A percentile compares a stretch with the other conserved stretches of the same genome.
These are phyloP conservation scores for Alternaria arbusti DNA, from an alignment of 2,329 filamentous ascomycete species.

Conservation along the genomic window DNA sequence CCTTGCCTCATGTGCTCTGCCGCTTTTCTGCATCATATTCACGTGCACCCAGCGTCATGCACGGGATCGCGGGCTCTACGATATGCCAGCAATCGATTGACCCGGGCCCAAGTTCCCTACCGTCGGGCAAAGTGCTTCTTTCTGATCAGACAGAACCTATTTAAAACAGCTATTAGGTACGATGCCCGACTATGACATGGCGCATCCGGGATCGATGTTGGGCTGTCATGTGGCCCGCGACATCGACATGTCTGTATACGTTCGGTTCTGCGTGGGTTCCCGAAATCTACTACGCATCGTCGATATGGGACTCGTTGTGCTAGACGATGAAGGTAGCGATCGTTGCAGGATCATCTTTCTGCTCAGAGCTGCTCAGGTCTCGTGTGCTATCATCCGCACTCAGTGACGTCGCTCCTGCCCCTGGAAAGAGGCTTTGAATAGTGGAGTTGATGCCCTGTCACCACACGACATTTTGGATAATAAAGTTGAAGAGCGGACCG, in stretches of 20 bases:
- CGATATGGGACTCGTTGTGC: background rate
- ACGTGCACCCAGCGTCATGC: background rate
- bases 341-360: background rate
- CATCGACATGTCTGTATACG: background rate
- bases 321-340: background rate
- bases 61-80: background rate
- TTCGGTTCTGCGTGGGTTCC: background rate
- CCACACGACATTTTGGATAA: background rate
- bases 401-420: background rate
- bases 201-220: background rate
- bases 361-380: background rate
- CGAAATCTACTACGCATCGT: background rate
- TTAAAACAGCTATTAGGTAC: background rate
- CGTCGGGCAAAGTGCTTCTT: background rate
- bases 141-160: background rate
- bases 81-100: background rate
- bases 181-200: background rate
- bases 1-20: background rate
- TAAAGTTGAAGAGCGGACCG: background rate
- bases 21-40: slow-evolving; percentile 3
- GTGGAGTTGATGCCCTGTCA: background rate
- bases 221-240: background rate
- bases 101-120: background rate
- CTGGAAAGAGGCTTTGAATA: background rate
- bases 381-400: background rate